These are phyloP conservation scores for Aspergillus caelatus DNA, from an alignment of 2,329 filamentous ascomycete species.

Conservation along the genomic window DNA sequence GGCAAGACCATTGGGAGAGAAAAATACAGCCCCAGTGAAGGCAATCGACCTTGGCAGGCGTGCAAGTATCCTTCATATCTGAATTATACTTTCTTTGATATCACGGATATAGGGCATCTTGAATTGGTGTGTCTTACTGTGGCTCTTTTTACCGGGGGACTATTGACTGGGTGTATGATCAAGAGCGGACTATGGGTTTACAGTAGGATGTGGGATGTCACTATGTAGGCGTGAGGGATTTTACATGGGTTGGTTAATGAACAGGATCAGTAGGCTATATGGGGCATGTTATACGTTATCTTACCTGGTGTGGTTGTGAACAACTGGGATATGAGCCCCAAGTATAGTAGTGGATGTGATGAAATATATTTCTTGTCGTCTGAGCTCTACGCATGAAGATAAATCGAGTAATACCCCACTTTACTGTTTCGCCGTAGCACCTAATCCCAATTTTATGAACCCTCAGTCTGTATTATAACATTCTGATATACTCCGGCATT, in stretches of 20 bases:
- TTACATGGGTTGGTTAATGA: background rate
- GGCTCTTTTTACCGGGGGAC: background rate
- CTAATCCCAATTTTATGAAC: no score
- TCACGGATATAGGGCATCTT: background rate
- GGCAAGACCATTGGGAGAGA: conserved; percentile 14
- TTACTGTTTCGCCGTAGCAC: background rate
- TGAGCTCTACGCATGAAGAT: background rate
- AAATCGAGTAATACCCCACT: background rate
- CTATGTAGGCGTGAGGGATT: background rate
- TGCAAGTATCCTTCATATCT: background rate
- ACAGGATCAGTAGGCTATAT: background rate
- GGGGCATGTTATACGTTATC: background rate
- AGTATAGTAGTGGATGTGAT: background rate
- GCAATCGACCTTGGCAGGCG: background rate
- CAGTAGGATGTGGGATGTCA: no score
- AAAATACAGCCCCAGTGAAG: background rate
- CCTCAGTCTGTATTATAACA: background rate
- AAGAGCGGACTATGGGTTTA: background rate
- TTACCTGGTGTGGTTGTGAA: background rate
- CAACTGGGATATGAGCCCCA: no score
- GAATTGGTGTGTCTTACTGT: conserved; percentile 5
- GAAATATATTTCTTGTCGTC: background rate
- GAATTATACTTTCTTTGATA: background rate
- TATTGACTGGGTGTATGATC: background rate
- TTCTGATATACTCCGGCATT: background rate